These are phyloP conservation scores for Kluyveromyces dobzhanskii DNA, from an alignment of 805 yeast species.

Conservation along the genomic window DNA sequence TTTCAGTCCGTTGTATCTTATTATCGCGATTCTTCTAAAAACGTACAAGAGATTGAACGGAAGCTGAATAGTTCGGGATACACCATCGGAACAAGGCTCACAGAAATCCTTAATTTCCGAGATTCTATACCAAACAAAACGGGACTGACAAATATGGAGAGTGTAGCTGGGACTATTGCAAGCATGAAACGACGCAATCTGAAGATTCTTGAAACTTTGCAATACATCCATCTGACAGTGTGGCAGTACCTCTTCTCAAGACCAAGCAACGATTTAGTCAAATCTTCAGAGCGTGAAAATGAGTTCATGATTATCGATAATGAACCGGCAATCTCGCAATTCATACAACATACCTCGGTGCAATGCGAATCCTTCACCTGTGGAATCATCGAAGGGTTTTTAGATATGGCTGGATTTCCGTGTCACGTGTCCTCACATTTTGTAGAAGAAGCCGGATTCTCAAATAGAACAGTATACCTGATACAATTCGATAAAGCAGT, in stretches of 20 bases:
- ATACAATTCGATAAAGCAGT: slow-evolving; percentile 60
- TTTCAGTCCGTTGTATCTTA: slow-evolving; percentile 65
- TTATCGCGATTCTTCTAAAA: slow-evolving; percentile 49
- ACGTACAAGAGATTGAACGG: slow-evolving; percentile 54
- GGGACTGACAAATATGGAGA: slow-evolving; percentile 5
- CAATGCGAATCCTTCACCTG: slow-evolving; percentile 82
- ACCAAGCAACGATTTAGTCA: slow-evolving; percentile 68
- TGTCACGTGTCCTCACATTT: slow-evolving; percentile 76
- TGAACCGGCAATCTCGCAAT: slow-evolving; percentile 58
- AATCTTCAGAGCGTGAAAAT: slow-evolving; percentile 56
- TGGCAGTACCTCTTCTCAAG: slow-evolving; percentile 75
- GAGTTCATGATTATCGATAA: slow-evolving; percentile 78
- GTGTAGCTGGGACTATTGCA: slow-evolving; percentile 17
- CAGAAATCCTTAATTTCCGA: slow-evolving; percentile 45
- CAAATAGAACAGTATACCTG: slow-evolving; percentile 64
- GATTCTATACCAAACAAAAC: slow-evolving; percentile 16
- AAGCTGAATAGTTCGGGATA: slow-evolving; percentile 67
- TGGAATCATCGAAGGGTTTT: slow-evolving; percentile 78
- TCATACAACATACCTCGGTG: slow-evolving; percentile 62
- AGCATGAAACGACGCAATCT: slow-evolving; percentile 43
- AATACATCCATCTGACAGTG: slow-evolving; percentile 62
- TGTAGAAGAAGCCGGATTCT: slow-evolving; percentile 48
- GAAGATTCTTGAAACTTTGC: slow-evolving; percentile 57
- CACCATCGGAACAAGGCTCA: slow-evolving; percentile 58
- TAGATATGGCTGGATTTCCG: slow-evolving; percentile 60